These are phyloP conservation scores for Eimeria acervulina DNA, from an alignment of 169 alveolate species.

Conservation along the genomic window DNA sequence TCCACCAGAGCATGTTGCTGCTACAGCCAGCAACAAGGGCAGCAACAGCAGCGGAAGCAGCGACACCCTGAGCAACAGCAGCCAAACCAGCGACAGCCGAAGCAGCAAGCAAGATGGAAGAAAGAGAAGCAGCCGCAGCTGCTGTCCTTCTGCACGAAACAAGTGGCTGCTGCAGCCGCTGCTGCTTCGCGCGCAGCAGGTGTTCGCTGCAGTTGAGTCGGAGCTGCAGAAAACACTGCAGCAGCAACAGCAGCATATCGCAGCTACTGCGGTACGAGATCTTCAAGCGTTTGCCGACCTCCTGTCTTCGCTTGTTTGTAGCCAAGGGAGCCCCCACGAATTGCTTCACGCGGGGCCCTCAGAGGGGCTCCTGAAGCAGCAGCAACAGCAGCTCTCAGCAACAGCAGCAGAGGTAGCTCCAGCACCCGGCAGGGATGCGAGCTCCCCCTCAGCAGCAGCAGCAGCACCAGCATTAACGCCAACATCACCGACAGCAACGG, in stretches of 20 bases:
- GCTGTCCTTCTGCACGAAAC: conserved; percentile 63
- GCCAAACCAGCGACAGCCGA: conserved; percentile 13
- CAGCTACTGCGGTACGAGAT: conserved; percentile 52
- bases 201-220: conserved; percentile 59
- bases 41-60: conserved; percentile 9
- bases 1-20: background rate
- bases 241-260: conserved; percentile 67
- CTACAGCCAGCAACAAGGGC: conserved; percentile 4
- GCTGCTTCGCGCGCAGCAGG: conserved; percentile 64
- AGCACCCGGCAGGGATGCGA: background rate
- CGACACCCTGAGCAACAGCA: background rate
- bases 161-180: conserved; percentile 75
- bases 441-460: conserved; percentile 36
- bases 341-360: conserved; percentile 1
- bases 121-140: conserved; percentile 1
- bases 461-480: conserved; percentile 31
- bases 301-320: conserved; percentile 58
- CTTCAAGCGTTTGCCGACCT: conserved; percentile 70
- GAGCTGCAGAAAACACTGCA: conserved; percentile 67
- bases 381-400: background rate
- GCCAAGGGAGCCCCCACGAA: conserved; percentile 36
- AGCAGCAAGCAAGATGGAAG: background rate
- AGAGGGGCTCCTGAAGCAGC: conserved; percentile 42
- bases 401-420: conserved; percentile 12
- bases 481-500: conserved; percentile 36